A percentile compares a stretch with the other conserved stretches of the same genome.
These are phyloP conservation scores for Leccinum longicurvipes DNA, from an alignment of 768 basidiomycete genomes.

Conservation along the genomic window DNA sequence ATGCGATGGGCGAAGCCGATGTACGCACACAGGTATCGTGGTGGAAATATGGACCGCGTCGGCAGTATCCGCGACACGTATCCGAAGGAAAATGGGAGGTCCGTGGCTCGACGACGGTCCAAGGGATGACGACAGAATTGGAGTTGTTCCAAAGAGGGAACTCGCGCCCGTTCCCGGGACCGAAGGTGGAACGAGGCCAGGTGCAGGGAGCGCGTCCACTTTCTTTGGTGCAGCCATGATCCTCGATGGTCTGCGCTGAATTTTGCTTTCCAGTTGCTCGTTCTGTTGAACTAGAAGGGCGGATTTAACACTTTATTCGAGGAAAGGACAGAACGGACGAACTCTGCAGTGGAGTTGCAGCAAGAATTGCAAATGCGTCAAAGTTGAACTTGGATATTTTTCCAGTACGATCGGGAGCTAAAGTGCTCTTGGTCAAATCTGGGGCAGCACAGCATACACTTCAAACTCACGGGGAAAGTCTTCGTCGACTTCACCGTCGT, in stretches of 20 bases:
- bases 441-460: not conserved
- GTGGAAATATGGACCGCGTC: slow-evolving; percentile 86
- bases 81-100: slow-evolving; percentile 78
- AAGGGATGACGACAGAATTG: slow-evolving; percentile 60
- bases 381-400: slow-evolving; percentile 87
- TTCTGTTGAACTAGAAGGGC: slow-evolving; percentile 66
- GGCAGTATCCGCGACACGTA: slow-evolving; percentile 75
- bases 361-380: slow-evolving; percentile 84
- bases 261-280: slow-evolving; percentile 70
- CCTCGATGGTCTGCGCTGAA: slow-evolving; percentile 74
- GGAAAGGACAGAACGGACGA: slow-evolving; percentile 18
- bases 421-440: not conserved
- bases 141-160: slow-evolving; percentile 46
- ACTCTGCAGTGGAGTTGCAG: slow-evolving; percentile 72
- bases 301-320: not conserved
- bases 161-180: slow-evolving; percentile 41
- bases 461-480: slow-evolving; percentile 89
- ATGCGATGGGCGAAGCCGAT: too few relatives aligned
- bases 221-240: slow-evolving; percentile 61
- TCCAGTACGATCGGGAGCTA: slow-evolving; percentile 89
- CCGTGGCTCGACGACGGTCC: slow-evolving; percentile 72
- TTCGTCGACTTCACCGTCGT: slow-evolving; percentile 97
- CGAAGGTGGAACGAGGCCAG: slow-evolving; percentile 38
- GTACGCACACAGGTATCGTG: slow-evolving; percentile 83
- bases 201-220: slow-evolving; percentile 41